A percentile compares a stretch with the other conserved stretches of the same genome.
phyloP scores from a whole-genome alignment of 805 yeast species.

The Metschnikowia drakensbergensis region DNA sequence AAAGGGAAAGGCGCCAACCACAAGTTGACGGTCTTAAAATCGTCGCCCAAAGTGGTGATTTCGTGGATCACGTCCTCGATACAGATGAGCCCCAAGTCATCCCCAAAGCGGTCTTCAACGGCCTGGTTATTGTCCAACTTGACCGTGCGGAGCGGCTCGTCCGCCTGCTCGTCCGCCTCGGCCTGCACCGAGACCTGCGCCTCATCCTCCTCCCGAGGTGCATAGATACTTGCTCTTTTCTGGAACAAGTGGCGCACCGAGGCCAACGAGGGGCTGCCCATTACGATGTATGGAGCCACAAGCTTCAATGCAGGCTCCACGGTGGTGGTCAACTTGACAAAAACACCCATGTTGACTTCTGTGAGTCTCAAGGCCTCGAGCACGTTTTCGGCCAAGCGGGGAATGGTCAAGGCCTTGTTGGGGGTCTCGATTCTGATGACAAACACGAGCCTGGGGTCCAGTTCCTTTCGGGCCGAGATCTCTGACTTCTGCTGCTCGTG shows the following conservation, averaged over 20 bases:
- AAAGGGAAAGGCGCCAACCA: conserved; percentile 71
- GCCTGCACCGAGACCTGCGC: background rate
- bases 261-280: conserved; percentile 70
- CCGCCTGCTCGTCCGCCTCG: conserved; percentile 27
- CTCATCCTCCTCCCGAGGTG: background rate
- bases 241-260: conserved; percentile 71
- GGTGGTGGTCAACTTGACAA: conserved; percentile 58
- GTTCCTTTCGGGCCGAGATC: conserved; percentile 16
- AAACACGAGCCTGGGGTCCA: conserved; percentile 47
- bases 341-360: conserved; percentile 64
- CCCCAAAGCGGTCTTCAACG: conserved; percentile 67
- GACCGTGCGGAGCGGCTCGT: conserved; percentile 26
- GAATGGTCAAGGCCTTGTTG: conserved; percentile 56
- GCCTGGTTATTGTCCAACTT: conserved; percentile 69
- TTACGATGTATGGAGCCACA: conserved; percentile 67
- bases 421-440: conserved; percentile 66
- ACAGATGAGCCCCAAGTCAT: conserved; percentile 62
- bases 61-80: conserved; percentile 78
- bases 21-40: conserved; percentile 54
- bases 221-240: conserved; percentile 61
- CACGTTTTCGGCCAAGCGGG: conserved; percentile 57
- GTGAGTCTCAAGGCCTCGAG: conserved; percentile 58
- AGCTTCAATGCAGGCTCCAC: conserved; percentile 62
- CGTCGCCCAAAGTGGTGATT: conserved; percentile 57
- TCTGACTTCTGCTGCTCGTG: conserved; percentile 34